phyloP scores from a whole-genome alignment of 768 basidiomycete species.

The Daedaleopsis nitida region DNA sequence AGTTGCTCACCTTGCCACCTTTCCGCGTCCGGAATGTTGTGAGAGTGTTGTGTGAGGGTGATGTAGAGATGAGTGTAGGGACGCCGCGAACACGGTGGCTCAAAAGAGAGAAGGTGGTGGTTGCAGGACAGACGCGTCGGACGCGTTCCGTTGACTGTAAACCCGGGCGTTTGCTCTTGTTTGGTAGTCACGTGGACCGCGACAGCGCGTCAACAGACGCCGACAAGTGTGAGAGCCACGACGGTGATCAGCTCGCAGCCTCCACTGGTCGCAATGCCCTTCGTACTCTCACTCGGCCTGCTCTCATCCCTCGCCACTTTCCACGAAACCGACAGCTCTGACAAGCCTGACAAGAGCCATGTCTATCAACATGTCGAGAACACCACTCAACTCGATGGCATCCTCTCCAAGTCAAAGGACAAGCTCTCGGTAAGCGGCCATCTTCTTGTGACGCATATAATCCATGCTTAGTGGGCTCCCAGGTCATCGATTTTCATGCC shows the following conservation, averaged over 20 bases:
- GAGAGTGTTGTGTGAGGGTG: conserved; percentile 9
- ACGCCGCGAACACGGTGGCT: conserved; percentile 14
- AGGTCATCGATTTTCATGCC: conserved; percentile 90
- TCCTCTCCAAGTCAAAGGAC: conserved; percentile 58
- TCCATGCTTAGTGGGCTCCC: neutral
- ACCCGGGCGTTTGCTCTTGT: conserved; percentile 20
- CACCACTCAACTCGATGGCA: conserved; percentile 59
- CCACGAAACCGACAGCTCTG: conserved; percentile 10
- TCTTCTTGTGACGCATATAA: neutral
- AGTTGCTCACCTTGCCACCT: conserved; percentile 62
- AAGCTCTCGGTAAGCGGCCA: conserved; percentile 59
- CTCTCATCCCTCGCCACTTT: conserved; percentile 15
- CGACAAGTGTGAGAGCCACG: conserved; percentile 1
- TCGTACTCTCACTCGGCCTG: conserved; percentile 16
- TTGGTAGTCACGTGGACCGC: conserved; percentile 19
- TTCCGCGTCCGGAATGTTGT: conserved; percentile 74
- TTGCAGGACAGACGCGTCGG: conserved; percentile 19
- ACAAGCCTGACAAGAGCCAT: conserved; percentile 32
- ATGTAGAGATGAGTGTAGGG: conserved; percentile 15
- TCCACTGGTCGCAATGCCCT: conserved; percentile 15
- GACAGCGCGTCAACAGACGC: conserved; percentile 14
- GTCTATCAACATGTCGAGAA: conserved; percentile 67
- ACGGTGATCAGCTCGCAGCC: neutral
- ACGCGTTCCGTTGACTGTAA: conserved; percentile 22
- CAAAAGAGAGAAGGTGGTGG: conserved; percentile 16